Conservation (phyloP, 208 protist species). For the Trypanosoma lewisi region DNA sequence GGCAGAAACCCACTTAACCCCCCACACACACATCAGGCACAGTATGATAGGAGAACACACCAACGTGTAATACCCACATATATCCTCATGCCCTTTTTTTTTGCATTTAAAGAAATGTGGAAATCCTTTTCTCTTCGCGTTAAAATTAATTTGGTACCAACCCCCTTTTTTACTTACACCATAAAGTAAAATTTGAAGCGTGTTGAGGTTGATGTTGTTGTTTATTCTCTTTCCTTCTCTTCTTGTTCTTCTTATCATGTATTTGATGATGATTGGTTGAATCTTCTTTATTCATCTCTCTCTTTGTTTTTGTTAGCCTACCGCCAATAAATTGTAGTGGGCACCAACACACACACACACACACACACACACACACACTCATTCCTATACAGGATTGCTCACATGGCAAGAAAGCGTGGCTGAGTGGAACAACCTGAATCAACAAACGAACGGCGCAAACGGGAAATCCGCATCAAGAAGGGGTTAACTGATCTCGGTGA, state of each 20-base stretch:
- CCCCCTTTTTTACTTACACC: no score
- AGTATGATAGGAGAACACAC: no score
- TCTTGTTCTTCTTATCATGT: neutral
- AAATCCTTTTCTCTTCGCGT: no score
- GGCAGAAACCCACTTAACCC: neutral
- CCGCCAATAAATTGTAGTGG: conserved; percentile 1
- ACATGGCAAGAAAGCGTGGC: conserved; percentile 15
- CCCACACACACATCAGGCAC: neutral
- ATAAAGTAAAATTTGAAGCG: no score
- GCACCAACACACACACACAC: neutral
- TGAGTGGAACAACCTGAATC: neutral
- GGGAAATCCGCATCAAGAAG: conserved; percentile 64
- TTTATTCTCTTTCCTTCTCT: neutral
- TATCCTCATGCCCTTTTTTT: no score
- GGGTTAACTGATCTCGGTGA: conserved; percentile 67
- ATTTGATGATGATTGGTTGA: neutral
- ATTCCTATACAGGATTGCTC: neutral
- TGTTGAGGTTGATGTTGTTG: neutral
- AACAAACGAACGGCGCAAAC: conserved; percentile 36
- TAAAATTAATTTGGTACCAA: no score
- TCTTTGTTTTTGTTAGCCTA: neutral
- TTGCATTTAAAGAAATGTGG: no score
- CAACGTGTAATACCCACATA: no score
- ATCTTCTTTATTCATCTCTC: neutral
- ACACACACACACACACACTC: neutral